phyloP scores from a whole-genome alignment of 176 grass and related monocot genomes.

The Aegilops umbellulata region DNA sequence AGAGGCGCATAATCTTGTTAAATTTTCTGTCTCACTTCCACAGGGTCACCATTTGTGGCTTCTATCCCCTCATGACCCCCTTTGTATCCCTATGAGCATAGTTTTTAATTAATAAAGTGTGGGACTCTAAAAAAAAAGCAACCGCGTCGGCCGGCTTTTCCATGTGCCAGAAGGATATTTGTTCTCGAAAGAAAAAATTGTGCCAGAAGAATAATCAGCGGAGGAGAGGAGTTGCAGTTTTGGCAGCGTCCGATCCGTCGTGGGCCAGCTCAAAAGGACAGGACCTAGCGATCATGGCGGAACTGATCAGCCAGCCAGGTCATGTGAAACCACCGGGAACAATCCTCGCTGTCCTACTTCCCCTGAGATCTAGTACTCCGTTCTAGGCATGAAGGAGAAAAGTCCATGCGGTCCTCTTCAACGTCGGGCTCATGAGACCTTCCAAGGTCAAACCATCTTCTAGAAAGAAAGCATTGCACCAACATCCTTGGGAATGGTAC shows the following conservation, averaged over 20 bases:
- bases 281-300: not conserved
- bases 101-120: no score
- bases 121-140: no score
- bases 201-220: not conserved
- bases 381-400: not conserved
- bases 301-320: not conserved
- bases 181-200: not conserved
- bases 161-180: not conserved
- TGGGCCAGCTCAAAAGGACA: conserved; percentile 13
- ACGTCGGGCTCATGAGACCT: not conserved
- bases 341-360: conserved; percentile 4
- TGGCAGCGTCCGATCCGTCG: not conserved
- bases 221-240: not conserved
- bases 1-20: no score
- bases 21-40: no score
- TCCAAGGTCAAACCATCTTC: not conserved
- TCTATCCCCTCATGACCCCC: no score
- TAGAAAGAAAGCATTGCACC: no score
- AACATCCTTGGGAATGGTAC: not conserved
- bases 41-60: no score
- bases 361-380: not conserved
- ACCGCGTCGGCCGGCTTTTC: not conserved
- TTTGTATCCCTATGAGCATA: no score
- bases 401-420: not conserved
- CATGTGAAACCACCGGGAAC: not conserved